Conservation (phyloP, 1,284 basidiomycete species). For the Leccinum griseonigrum region DNA sequence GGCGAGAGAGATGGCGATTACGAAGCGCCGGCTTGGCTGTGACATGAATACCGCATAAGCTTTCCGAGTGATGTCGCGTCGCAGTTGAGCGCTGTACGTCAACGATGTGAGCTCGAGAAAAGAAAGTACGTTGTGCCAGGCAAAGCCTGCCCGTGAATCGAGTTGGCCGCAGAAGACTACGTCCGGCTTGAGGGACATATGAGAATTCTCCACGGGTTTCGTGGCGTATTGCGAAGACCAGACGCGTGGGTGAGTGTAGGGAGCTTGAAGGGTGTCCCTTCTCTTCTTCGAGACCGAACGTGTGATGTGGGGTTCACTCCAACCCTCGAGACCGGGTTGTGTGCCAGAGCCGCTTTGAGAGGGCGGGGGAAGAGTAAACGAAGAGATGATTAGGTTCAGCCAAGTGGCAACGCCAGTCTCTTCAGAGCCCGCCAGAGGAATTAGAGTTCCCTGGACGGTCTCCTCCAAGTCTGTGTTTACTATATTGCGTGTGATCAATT, state of each 20-base stretch:
- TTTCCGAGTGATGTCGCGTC: not conserved
- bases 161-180: not conserved
- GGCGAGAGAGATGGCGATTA: not conserved
- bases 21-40: not conserved
- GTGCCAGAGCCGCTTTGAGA: no score
- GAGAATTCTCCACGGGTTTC: not conserved
- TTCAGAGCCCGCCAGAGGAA: not conserved
- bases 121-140: not conserved
- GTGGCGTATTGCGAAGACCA: not conserved
- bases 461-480: not conserved
- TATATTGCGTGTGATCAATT: not conserved
- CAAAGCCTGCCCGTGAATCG: not conserved
- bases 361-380: not conserved
- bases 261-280: not conserved
- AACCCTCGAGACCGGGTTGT: not conserved
- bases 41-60: not conserved
- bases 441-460: not conserved
- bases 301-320: not conserved
- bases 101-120: not conserved
- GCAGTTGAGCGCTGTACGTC: not conserved
- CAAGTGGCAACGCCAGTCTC: not conserved
- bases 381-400: not conserved
- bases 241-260: not conserved
- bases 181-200: not conserved
- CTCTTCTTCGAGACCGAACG: not conserved